These are phyloP conservation scores for Chrysosphaeria jannelii DNA, from an alignment of 2,329 filamentous ascomycete species.

Conservation along the genomic window DNA sequence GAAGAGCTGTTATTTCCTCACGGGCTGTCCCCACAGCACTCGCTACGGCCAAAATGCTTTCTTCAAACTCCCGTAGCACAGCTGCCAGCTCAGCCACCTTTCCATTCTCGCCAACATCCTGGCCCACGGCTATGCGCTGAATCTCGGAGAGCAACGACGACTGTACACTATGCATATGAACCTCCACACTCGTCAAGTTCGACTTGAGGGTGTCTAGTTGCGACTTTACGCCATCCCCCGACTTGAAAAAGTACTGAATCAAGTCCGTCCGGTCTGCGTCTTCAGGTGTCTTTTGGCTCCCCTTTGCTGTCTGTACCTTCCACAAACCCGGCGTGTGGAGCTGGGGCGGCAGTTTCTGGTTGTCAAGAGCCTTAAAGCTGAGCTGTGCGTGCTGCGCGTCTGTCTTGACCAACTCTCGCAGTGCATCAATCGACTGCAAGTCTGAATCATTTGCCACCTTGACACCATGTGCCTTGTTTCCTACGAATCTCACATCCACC, in stretches of 20 bases:
- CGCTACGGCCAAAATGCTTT: slow-evolving; percentile 31
- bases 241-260: slow-evolving; percentile 30
- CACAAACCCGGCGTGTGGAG: slow-evolving; percentile 17
- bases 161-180: slow-evolving; percentile 32
- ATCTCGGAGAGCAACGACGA: slow-evolving; percentile 26
- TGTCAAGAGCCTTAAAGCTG: slow-evolving; percentile 16
- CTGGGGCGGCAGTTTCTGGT: slow-evolving; percentile 16
- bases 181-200: slow-evolving; percentile 32
- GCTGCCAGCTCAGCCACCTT: slow-evolving; percentile 20
- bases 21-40: slow-evolving; percentile 25
- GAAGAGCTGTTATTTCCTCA: slow-evolving; percentile 28
- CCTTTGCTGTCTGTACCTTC: no score
- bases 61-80: slow-evolving; percentile 33
- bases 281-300: slow-evolving; percentile 6
- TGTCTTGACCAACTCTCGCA: slow-evolving; percentile 12
- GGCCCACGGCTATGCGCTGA: slow-evolving; percentile 12
- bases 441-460: slow-evolving; percentile 12
- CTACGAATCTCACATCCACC: slow-evolving; percentile 14
- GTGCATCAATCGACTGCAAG: slow-evolving; percentile 13
- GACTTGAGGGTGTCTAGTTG: slow-evolving; percentile 25
- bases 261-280: slow-evolving; percentile 18
- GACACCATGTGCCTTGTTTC: slow-evolving; percentile 15
- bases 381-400: slow-evolving; percentile 14
- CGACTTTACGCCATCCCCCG: slow-evolving; percentile 27
- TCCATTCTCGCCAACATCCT: slow-evolving; percentile 12